These are phyloP conservation scores for Piloderma croceum DNA, from an alignment of 768 basidiomycete genomes.

Conservation along the genomic window DNA sequence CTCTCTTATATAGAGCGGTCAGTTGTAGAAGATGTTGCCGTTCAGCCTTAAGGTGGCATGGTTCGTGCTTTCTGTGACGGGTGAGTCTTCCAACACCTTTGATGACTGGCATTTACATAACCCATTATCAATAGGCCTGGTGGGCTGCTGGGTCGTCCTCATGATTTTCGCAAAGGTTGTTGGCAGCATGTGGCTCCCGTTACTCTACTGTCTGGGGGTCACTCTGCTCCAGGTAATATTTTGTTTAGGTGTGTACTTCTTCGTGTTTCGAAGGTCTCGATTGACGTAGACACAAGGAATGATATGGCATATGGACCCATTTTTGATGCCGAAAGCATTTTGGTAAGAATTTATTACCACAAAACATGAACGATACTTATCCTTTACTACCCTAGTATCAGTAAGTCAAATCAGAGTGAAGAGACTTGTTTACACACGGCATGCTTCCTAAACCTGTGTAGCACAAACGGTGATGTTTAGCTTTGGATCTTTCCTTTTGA, in stretches of 20 bases:
- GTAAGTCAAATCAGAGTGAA: too few species aligned
- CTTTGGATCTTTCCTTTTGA: background rate
- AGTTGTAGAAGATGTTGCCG: too few species aligned
- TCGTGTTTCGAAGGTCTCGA: background rate
- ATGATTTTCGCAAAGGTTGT: conserved; percentile 3
- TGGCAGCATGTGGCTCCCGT: conserved; percentile 1
- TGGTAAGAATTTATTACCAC: too few species aligned
- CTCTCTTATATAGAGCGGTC: too few species aligned
- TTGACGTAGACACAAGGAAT: conserved; percentile 3
- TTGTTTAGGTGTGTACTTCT: conserved; percentile 8
- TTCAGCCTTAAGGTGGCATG: conserved; percentile 12
- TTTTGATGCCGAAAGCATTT: conserved; percentile 9
- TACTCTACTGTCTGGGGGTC: conserved; percentile 2
- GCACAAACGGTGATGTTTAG: too few species aligned
- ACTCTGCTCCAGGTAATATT: conserved; percentile 7
- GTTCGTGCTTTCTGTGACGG: conserved; percentile 3
- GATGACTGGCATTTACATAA: background rate
- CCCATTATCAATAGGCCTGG: conserved; percentile 3
- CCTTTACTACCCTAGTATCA: too few species aligned
- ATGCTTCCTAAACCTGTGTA: too few species aligned
- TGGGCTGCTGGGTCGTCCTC: background rate
- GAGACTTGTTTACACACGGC: too few species aligned
- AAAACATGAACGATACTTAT: too few species aligned
- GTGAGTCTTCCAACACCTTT: background rate
- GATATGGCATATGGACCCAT: conserved; percentile 15